Evolutionary conservation across 139 green algal genomes (phyloP).

Genomic region (Chlorella sp.): DNA sequence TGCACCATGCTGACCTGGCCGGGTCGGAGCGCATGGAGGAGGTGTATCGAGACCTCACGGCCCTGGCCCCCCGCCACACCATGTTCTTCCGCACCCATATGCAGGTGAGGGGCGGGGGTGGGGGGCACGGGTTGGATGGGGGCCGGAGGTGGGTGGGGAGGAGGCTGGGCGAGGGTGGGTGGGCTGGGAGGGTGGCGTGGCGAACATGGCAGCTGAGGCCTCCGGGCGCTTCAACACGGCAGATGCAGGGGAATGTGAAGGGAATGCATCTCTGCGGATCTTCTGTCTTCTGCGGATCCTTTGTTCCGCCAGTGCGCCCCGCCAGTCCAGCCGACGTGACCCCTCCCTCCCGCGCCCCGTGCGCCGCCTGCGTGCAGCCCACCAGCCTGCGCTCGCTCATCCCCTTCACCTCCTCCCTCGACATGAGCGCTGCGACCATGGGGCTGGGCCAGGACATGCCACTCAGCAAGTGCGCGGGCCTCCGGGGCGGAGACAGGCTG

Average conservation of each 20-base stretch:
- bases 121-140: background rate
- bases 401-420: conserved; percentile 9
- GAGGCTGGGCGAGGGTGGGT: no score
- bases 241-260: no score
- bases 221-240: no score
- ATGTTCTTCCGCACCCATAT: conserved; percentile 33
- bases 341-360: background rate
- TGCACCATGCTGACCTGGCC: conserved; percentile 41
- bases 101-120: background rate
- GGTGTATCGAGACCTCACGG: conserved; percentile 7
- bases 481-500: no score
- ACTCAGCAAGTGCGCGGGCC: no score
- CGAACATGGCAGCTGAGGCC: no score
- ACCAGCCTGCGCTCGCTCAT: conserved; percentile 30
- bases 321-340: no score
- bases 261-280: no score
- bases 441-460: conserved; percentile 18
- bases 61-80: conserved; percentile 31
- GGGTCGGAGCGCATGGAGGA: conserved; percentile 13
- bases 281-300: no score
- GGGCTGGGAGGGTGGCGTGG: no score
- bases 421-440: background rate
- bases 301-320: no score
- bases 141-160: no score
- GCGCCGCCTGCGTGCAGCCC: conserved; percentile 5